These are phyloP conservation scores for Paraphoma sp. DNA, from an alignment of 2,329 filamentous ascomycete species.

Conservation along the genomic window DNA sequence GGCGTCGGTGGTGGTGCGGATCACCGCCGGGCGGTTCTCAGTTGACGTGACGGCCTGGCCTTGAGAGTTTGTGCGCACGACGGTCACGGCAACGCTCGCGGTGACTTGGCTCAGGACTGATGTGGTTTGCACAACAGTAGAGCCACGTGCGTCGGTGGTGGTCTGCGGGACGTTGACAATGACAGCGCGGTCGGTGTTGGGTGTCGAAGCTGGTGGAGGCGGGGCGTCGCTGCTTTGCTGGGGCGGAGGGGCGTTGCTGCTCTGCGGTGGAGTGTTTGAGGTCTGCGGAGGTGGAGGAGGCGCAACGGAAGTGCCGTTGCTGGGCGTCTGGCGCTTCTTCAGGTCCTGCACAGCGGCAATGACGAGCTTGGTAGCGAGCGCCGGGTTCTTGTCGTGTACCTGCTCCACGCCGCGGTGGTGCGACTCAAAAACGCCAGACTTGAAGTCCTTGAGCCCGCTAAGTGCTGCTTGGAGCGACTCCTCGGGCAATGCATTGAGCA, in stretches of 20 bases:
- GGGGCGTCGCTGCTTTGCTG: constrained; percentile 8
- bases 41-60: constrained; percentile 48
- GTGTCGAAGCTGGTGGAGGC: constrained; percentile 7
- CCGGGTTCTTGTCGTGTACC: constrained; percentile 66
- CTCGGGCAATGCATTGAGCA: constrained; percentile 64
- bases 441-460: constrained; percentile 68
- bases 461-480: constrained; percentile 71
- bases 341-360: constrained; percentile 65
- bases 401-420: constrained; percentile 69
- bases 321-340: constrained; percentile 48
- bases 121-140: constrained; percentile 45
- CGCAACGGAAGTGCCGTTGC: constrained; percentile 32
- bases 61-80: constrained; percentile 49
- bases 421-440: constrained; percentile 71
- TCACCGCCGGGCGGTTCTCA: constrained; percentile 47
- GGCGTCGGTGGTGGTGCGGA: constrained; percentile 48
- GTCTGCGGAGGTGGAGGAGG: constrained; percentile 6
- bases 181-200: constrained; percentile 26
- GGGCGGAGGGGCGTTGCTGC: constrained; percentile 5
- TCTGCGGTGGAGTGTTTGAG: constrained; percentile 5
- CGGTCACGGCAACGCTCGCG: constrained; percentile 46
- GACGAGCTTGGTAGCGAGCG: constrained; percentile 67
- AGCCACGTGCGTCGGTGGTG: constrained; percentile 48
- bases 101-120: constrained; percentile 50
- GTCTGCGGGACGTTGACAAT: constrained; percentile 49